Percentiles rank a stretch among this genome's conserved stretches.
phyloP scores from a whole-genome alignment of 1,284 basidiomycete species.

The Mycena citricolor region DNA sequence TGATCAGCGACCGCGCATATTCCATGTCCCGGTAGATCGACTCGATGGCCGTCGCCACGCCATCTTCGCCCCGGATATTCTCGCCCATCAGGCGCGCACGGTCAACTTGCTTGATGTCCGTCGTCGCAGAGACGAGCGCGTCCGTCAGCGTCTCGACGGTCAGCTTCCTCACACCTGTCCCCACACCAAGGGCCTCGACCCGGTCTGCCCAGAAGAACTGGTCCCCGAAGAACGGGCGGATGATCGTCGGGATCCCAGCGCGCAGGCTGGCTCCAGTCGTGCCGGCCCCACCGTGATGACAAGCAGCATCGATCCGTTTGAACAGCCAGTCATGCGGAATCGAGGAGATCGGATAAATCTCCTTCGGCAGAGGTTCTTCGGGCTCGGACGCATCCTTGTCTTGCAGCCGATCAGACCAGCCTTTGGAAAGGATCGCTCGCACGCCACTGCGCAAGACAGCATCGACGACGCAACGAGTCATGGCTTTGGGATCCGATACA shows the following conservation, averaged over 20 bases:
- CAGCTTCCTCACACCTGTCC: constrained; percentile 81
- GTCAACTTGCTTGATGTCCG: constrained; percentile 83
- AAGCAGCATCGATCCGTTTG: constrained; percentile 81
- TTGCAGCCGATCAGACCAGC: constrained; percentile 94
- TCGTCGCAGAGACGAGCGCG: constrained; percentile 81
- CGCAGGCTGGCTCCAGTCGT: constrained; percentile 92
- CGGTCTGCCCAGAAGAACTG: constrained; percentile 97
- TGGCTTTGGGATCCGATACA: constrained; percentile 88
- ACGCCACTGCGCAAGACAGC: constrained; percentile 86
- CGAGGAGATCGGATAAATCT: constrained; percentile 83
- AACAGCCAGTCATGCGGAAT: constrained; percentile 99
- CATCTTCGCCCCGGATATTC: constrained; percentile 86
- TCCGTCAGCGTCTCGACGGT: constrained; percentile 76
- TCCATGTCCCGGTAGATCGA: constrained; percentile 91
- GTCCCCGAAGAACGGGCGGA: constrained; percentile 97
- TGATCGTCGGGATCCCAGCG: constrained; percentile 94
- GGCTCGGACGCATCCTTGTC: constrained; percentile 61
- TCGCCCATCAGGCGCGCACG: constrained; percentile 83
- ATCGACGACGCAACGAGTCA: constrained; percentile 89
- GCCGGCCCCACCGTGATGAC: constrained; percentile 96
- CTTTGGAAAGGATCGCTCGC: constrained; percentile 91
- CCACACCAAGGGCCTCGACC: constrained; percentile 90
- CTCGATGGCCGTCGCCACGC: constrained; percentile 85
- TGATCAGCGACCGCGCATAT: constrained; percentile 82
- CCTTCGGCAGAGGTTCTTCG: constrained; percentile 69